A percentile compares a stretch with the other conserved stretches of the same genome.
Conservation (phyloP, 2,329 filamentous ascomycete species). For the Aspergillus sp. region DNA sequence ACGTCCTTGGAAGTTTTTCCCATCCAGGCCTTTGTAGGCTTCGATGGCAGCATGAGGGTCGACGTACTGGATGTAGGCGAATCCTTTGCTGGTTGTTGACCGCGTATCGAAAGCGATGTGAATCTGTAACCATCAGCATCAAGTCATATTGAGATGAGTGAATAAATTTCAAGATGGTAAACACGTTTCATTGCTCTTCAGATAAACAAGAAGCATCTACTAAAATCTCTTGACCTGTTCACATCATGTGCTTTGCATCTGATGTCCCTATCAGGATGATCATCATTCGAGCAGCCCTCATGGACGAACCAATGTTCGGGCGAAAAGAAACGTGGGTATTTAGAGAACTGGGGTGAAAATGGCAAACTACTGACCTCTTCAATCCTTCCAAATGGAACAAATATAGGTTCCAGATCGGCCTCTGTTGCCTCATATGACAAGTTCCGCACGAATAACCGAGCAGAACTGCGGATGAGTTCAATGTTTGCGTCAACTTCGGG, state of each 20-base stretch:
- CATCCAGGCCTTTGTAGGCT: slow-evolving; percentile 76
- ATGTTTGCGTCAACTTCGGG: slow-evolving; percentile 41
- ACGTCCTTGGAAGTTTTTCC: slow-evolving; percentile 85
- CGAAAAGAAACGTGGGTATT: too few relatives aligned
- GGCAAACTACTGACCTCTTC: slow-evolving; percentile 70
- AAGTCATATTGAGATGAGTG: not conserved
- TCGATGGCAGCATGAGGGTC: slow-evolving; percentile 68
- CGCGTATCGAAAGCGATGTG: slow-evolving; percentile 73
- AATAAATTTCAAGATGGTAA: not conserved
- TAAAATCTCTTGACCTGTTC: slow-evolving; percentile 93
- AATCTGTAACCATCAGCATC: slow-evolving; percentile 60
- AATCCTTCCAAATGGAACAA: slow-evolving; percentile 66
- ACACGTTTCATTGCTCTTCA: slow-evolving; percentile 50
- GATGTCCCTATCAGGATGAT: slow-evolving; percentile 99
- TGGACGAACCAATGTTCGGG: not conserved
- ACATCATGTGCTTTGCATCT: slow-evolving; percentile 92
- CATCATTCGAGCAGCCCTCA: slow-evolving; percentile 64
- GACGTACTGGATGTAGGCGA: slow-evolving; percentile 77
- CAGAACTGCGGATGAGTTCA: slow-evolving; percentile 64
- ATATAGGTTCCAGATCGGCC: slow-evolving; percentile 68
- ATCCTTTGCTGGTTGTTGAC: slow-evolving; percentile 76
- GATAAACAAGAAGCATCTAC: slow-evolving; percentile 95
- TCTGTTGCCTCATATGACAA: slow-evolving; percentile 75
- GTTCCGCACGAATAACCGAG: slow-evolving; percentile 83
- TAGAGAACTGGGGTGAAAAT: slow-evolving; percentile 7